phyloP scores from a whole-genome alignment of 129 eudicot species.

The Helianthus tuberosus region DNA sequence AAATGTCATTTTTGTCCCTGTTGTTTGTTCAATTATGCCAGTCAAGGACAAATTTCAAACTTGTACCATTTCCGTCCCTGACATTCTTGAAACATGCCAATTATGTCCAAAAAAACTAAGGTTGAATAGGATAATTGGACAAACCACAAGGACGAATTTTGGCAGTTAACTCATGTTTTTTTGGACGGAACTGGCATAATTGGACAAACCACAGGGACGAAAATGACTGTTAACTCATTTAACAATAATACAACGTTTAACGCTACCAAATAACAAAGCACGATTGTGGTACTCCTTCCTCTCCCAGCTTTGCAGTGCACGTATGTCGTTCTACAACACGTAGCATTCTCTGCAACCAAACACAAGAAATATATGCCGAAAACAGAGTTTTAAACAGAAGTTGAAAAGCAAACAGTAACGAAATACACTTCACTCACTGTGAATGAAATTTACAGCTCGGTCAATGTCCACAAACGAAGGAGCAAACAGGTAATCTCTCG shows the following conservation, averaged over 20 bases:
- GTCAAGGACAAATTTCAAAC: too few species aligned
- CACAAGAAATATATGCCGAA: not conserved
- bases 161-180: too few species aligned
- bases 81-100: too few species aligned
- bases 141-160: too few species aligned
- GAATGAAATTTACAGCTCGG: constrained; percentile 84
- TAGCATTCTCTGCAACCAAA: constrained; percentile 64
- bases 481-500: constrained; percentile 92
- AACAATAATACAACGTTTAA: not conserved
- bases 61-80: too few species aligned
- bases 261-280: constrained; percentile 88
- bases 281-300: constrained; percentile 96
- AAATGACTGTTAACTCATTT: too few species aligned
- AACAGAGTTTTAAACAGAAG: not conserved
- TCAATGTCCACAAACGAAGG: constrained; percentile 86
- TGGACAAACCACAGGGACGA: too few species aligned
- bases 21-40: too few species aligned
- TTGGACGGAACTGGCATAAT: too few species aligned
- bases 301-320: constrained; percentile 99
- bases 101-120: too few species aligned
- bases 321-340: constrained; percentile 68
- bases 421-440: constrained; percentile 44
- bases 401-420: not conserved
- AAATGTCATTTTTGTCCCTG: too few species aligned
- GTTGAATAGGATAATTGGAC: too few species aligned